Conservation (phyloP, 2,329 filamentous ascomycete genomes). For the Colletotrichum limetticola region DNA sequence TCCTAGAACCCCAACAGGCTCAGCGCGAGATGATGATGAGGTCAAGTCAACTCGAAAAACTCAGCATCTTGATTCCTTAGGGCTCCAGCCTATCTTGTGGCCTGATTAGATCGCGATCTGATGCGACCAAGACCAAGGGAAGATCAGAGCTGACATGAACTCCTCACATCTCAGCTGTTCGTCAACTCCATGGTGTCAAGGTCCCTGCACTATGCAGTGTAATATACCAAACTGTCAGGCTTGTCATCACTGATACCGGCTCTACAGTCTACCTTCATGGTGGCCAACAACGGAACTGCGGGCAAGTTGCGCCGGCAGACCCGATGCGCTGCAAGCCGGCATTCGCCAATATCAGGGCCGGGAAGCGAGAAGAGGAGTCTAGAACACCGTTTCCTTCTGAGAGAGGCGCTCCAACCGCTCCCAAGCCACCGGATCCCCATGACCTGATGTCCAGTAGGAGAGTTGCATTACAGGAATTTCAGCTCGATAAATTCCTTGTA, state of each 20-base stretch:
- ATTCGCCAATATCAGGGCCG: conserved; percentile 28
- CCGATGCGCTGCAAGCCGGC: conserved; percentile 30
- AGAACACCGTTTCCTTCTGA: conserved; percentile 25
- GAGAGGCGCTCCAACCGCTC: conserved; percentile 26
- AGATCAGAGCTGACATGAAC: conserved; percentile 22
- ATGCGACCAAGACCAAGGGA: conserved; percentile 19
- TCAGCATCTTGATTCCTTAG: not conserved
- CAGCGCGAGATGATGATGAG: not conserved
- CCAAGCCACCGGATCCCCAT: conserved; percentile 20
- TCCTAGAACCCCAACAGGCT: not conserved
- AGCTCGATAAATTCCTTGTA: not conserved
- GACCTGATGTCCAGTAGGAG: conserved; percentile 13
- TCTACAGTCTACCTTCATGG: conserved; percentile 19
- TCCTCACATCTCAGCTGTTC: conserved; percentile 30
- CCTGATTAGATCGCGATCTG: conserved; percentile 27
- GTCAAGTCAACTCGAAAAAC: not conserved
- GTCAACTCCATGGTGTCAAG: conserved; percentile 17
- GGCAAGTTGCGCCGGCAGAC: conserved; percentile 34
- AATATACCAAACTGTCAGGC: conserved; percentile 21
- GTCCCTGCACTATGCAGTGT: conserved; percentile 35
- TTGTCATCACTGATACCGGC: conserved; percentile 21
- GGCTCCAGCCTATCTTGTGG: not conserved
- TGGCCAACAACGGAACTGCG: conserved; percentile 32
- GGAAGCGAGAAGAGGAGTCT: conserved; percentile 25
- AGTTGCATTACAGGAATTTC: not conserved